Percentiles rank a stretch among this genome's conserved stretches.
phyloP scores from a whole-genome alignment of 345 rosid species.

The Moringa oleifera region DNA sequence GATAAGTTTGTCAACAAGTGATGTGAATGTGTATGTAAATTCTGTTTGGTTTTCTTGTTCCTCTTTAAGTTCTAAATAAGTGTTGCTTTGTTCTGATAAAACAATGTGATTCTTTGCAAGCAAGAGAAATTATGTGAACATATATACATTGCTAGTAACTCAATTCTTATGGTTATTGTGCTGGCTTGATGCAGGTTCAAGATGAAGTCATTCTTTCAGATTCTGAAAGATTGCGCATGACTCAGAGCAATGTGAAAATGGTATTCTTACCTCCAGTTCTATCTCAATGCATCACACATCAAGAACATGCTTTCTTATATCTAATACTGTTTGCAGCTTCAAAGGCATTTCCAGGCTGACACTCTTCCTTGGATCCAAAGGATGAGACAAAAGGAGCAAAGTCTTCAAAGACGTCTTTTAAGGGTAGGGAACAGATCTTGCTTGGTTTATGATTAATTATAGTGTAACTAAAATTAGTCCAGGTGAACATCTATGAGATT shows the following conservation, averaged over 20 bases:
- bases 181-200: conserved; percentile 49
- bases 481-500: not conserved
- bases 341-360: conserved; percentile 95
- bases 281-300: conserved; percentile 3
- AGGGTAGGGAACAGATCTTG: conserved; percentile 41
- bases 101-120: too few species aligned
- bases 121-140: not conserved
- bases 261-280: conserved; percentile 23
- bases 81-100: too few species aligned
- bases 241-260: conserved; percentile 91
- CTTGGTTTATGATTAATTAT: not conserved
- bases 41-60: not conserved
- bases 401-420: conserved; percentile 88
- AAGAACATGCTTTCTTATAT: conserved; percentile 16
- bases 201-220: conserved; percentile 77
- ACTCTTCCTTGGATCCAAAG: conserved; percentile 86
- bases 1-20: too few species aligned
- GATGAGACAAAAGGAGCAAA: conserved; percentile 88
- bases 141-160: not conserved
- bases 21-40: too few species aligned
- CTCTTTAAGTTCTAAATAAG: too few species aligned
- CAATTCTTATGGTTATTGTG: too few species aligned
- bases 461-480: not conserved
- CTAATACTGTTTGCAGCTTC: conserved; percentile 53
- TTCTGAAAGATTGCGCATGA: conserved; percentile 80